Evolutionary conservation across 345 rosid species (phyloP).

Genomic region (Eucalyptus sideroxylon): DNA sequence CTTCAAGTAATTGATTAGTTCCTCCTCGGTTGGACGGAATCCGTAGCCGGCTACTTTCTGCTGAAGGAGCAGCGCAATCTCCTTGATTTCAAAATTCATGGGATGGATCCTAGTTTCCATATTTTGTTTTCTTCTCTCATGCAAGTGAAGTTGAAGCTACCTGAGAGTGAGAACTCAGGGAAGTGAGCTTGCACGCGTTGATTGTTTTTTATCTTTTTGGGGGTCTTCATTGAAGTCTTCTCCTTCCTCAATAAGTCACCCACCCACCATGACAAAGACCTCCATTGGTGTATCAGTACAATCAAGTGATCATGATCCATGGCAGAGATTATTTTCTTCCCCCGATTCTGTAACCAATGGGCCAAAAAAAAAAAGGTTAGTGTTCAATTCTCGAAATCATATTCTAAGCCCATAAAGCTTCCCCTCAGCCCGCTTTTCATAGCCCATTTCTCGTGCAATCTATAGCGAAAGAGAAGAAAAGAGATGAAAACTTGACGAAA

Average conservation of each 20-base stretch:
- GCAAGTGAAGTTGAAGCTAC: neutral
- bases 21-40: neutral
- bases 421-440: neutral
- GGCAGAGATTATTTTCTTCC: neutral
- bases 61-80: neutral
- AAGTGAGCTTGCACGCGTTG: neutral
- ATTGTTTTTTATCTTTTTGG: neutral
- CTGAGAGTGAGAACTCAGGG: neutral
- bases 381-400: neutral
- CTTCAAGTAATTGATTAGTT: neutral
- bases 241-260: neutral
- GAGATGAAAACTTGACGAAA: neutral
- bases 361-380: neutral
- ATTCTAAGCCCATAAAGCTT: neutral
- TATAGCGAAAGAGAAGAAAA: neutral
- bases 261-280: neutral
- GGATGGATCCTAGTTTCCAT: neutral
- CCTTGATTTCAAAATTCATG: neutral
- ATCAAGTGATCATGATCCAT: neutral
- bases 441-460: neutral
- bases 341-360: neutral
- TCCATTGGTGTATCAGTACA: neutral
- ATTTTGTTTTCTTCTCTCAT: neutral
- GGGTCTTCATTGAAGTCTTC: neutral
- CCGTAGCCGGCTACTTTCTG: neutral